phyloP scores from a whole-genome alignment of 1,139 yeast genomes.

The Nakaseomyces uthaithaninus region DNA sequence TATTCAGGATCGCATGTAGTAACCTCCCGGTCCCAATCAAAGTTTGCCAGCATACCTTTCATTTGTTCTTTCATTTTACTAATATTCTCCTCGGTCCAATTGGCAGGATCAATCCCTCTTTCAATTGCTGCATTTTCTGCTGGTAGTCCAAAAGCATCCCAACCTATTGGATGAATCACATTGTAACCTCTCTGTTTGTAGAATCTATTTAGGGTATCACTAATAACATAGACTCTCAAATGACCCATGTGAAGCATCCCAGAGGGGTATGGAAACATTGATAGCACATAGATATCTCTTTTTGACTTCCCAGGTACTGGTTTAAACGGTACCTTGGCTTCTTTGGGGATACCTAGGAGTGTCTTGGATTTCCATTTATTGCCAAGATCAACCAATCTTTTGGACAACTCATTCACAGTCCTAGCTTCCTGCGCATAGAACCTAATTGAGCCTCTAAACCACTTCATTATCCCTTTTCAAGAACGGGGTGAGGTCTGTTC shows the following conservation, averaged over 20 bases:
- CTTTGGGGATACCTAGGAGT: slow-evolving; percentile 13
- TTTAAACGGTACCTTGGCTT: slow-evolving; percentile 8
- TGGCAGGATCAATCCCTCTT: slow-evolving; percentile 64
- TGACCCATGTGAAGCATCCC: slow-evolving; percentile 92
- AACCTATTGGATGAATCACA: slow-evolving; percentile 95
- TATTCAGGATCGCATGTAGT: slow-evolving; percentile 85
- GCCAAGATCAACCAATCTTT: slow-evolving; percentile 17
- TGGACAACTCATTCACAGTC: neutral
- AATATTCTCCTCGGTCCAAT: slow-evolving; percentile 77
- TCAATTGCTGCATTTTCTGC: slow-evolving; percentile 98
- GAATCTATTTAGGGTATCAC: slow-evolving; percentile 75
- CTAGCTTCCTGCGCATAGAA: neutral
- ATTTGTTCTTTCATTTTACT: slow-evolving; percentile 77
- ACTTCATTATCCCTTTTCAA: too few species aligned
- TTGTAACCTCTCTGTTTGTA: slow-evolving; percentile 66
- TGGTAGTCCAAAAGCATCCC: slow-evolving; percentile 98
- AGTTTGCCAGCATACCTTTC: slow-evolving; percentile 69
- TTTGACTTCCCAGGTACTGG: slow-evolving; percentile 8
- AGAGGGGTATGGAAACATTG: slow-evolving; percentile 96
- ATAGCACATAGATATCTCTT: slow-evolving; percentile 43
- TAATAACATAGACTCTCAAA: slow-evolving; percentile 80
- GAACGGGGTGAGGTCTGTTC: too few species aligned
- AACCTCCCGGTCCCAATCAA: slow-evolving; percentile 89
- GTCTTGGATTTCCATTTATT: slow-evolving; percentile 27
- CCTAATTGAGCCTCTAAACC: neutral